Evolutionary conservation across 2,329 filamentous ascomycete genomes (phyloP).

Genomic region (Fusarium continuum): DNA sequence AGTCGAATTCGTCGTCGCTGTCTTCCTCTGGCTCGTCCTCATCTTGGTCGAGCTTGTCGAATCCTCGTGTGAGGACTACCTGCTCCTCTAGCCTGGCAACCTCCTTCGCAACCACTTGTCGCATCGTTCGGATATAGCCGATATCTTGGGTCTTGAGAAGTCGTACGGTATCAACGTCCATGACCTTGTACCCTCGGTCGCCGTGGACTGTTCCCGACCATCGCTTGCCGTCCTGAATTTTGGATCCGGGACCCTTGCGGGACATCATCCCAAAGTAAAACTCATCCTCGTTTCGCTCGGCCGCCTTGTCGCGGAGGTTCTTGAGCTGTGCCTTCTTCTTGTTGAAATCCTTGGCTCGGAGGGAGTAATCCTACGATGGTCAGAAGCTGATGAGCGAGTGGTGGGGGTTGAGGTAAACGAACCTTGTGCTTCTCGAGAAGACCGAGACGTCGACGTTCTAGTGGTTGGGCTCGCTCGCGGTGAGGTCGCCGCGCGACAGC

Average conservation of each 20-base stretch:
- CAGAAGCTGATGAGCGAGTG: constrained; percentile 5
- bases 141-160: constrained; percentile 76
- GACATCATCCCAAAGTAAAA: constrained; percentile 78
- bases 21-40: constrained; percentile 47
- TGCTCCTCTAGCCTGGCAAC: constrained; percentile 64
- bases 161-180: constrained; percentile 66
- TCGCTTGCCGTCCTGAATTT: constrained; percentile 58
- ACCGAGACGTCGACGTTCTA: constrained; percentile 85
- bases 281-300: constrained; percentile 76
- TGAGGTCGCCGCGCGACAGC: constrained; percentile 84
- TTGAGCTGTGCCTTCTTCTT: constrained; percentile 71
- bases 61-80: constrained; percentile 55
- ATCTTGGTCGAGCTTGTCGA: constrained; percentile 50
- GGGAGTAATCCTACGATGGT: constrained; percentile 65
- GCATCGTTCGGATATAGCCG: constrained; percentile 70
- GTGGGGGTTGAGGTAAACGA: constrained; percentile 26
- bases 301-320: constrained; percentile 67
- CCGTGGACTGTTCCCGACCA: constrained; percentile 66
- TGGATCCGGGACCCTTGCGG: constrained; percentile 63
- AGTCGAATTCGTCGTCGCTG: constrained; percentile 48
- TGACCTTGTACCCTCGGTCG: constrained; percentile 64
- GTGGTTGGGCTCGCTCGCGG: constrained; percentile 87
- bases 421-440: constrained; percentile 96
- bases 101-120: constrained; percentile 68
- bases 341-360: constrained; percentile 72